Evolutionary conservation across 1,139 yeast species (phyloP), one percentile per base, ranked within the genome.

Genomic region (Magnusiomyces ingens): DNA sequence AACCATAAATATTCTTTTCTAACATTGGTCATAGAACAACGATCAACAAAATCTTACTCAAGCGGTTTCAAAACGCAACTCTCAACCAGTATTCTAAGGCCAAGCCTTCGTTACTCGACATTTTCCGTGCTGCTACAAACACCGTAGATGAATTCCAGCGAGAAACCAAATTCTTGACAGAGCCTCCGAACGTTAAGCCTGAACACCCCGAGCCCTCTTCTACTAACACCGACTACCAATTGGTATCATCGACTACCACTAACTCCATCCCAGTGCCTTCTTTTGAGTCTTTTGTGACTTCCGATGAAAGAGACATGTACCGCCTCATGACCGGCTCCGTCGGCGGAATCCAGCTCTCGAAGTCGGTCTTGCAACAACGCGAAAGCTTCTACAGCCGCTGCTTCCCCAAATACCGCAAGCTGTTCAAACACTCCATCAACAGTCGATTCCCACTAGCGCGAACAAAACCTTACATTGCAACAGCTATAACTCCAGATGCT

Each of bases 371-470:
- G 18, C 65, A 64, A 26, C 59, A 59, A 21, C 62, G 67, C 17
- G 68, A 65, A 48, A 57, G 55, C 53, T 64, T 62, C 54, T 88
- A 83, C 67, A 81, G 84, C 17, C 84, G 83, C 62, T 87, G 94
- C 61, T 90, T 88, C 70, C 97, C 97, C 1, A 79, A 82, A 55
- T 87, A 85, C 66, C 74, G 96, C 54, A 84, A 84, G 63, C 75
- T 82, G 51, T 75, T 79, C 43, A 81, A 83, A 41, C 84, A 78
- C 65, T 76, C 78, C 21, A 84, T 93, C 0, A 91, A 84, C 60
- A 80, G 81, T 32, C 66, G 77, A 38, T 76, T 74, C 55, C 71
- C 81, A 66, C 62, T 75, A 48, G 70, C 78, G 58, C 73, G 76
- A 56, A 70, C 78, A 48, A 75, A 76, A 71, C 71, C 67, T 17